Evolutionary conservation across 371 early-diverging fungal genomes (phyloP).

Genomic region (Apophysomyces sp.): DNA sequence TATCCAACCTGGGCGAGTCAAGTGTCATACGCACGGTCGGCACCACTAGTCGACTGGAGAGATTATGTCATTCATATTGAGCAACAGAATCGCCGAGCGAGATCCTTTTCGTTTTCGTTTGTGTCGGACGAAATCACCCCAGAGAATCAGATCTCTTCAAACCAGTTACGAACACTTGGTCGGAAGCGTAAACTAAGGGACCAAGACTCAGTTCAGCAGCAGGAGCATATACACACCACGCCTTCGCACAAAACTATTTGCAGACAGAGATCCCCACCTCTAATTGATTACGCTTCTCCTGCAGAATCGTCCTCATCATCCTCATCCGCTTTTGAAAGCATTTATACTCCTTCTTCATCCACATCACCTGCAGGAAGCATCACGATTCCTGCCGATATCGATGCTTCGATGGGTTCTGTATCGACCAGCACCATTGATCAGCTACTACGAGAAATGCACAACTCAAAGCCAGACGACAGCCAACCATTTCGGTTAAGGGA

Average conservation of each 20-base stretch:
- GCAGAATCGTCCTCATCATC: background rate
- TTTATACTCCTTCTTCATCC: background rate
- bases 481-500: background rate
- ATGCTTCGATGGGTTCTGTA: background rate
- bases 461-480: background rate
- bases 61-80: constrained; percentile 23
- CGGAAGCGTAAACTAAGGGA: background rate
- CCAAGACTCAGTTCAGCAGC: background rate
- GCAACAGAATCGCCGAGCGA: constrained; percentile 14
- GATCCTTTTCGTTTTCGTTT: constrained; percentile 17
- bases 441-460: background rate
- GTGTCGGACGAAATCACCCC: constrained; percentile 17
- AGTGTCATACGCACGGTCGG: constrained; percentile 19
- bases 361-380: background rate
- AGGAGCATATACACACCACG: background rate
- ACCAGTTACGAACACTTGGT: background rate
- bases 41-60: constrained; percentile 35
- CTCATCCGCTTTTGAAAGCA: background rate
- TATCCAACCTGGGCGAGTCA: constrained; percentile 30
- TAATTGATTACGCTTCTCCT: background rate
- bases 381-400: background rate
- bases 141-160: background rate
- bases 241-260: background rate
- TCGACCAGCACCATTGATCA: background rate
- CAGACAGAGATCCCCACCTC: background rate